Conservation (phyloP, 768 basidiomycete species). For the Cyclocybe cylindracea region DNA sequence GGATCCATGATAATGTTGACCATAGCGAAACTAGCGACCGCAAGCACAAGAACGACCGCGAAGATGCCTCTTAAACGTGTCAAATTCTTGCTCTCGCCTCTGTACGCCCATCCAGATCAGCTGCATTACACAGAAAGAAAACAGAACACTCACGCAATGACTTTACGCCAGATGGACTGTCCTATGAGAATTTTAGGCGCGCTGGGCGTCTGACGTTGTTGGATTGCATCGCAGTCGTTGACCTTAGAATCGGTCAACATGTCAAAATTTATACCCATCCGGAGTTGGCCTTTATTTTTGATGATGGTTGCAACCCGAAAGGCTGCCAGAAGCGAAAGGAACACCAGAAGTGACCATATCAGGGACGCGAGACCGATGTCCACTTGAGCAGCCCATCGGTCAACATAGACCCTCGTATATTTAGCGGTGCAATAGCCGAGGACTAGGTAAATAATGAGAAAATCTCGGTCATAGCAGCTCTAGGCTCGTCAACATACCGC, state of each 20-base stretch:
- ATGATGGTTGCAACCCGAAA: background rate
- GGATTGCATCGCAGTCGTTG: background rate
- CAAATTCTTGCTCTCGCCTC: background rate
- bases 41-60: background rate
- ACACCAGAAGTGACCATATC: background rate
- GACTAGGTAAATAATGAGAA: background rate
- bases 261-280: background rate
- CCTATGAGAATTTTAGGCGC: no score
- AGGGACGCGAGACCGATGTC: background rate
- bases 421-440: background rate
- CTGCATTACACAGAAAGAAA: background rate
- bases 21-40: background rate
- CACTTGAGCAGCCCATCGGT: background rate
- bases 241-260: background rate
- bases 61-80: background rate
- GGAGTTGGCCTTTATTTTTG: background rate
- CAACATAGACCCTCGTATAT: background rate
- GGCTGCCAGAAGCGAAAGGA: background rate
- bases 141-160: background rate
- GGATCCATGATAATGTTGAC: slow-evolving; percentile 7
- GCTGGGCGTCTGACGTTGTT: no score
- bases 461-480: background rate
- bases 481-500: background rate
- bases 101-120: background rate
- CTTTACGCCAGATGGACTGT: background rate